Evolutionary conservation across 192 early-diverging fungal genomes (phyloP).

Genomic region (Cladochytrium replicatum): DNA sequence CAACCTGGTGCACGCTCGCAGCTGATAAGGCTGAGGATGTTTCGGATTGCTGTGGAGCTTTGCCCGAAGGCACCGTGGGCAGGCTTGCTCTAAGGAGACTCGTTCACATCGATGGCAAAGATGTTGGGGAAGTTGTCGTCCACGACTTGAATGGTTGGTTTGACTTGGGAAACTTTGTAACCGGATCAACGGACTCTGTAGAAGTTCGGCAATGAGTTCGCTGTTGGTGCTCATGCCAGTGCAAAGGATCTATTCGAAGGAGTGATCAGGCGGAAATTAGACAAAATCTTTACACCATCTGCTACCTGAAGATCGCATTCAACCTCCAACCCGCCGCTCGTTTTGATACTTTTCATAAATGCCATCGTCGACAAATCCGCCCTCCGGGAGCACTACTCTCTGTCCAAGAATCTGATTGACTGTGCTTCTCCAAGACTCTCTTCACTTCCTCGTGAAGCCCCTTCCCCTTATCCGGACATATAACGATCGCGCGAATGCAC

Average conservation of each 20-base stretch:
- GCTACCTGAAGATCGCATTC: slow-evolving; percentile 5
- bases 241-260: slow-evolving; percentile 56
- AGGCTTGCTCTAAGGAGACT: slow-evolving; percentile 31
- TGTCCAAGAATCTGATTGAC: slow-evolving; percentile 45
- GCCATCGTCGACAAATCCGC: slow-evolving; percentile 42
- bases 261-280: slow-evolving; percentile 26
- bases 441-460: slow-evolving; percentile 45
- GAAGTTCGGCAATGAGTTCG: slow-evolving; percentile 45
- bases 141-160: slow-evolving; percentile 63
- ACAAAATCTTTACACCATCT: too few species aligned
- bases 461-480: slow-evolving; percentile 41
- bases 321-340: slow-evolving; percentile 32
- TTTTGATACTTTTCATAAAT: slow-evolving; percentile 30
- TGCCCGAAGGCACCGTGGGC: too few species aligned
- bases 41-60: too few species aligned
- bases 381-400: slow-evolving; percentile 51
- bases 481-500: slow-evolving; percentile 54
- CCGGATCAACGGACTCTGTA: slow-evolving; percentile 40
- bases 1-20: too few species aligned
- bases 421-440: slow-evolving; percentile 38
- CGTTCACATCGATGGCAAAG: slow-evolving; percentile 60
- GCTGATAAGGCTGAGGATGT: too few species aligned
- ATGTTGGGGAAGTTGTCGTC: slow-evolving; percentile 48
- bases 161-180: slow-evolving; percentile 49
- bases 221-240: slow-evolving; percentile 68